A percentile compares a stretch with the other conserved stretches of the same genome.
Conservation (phyloP, 176 grass and related monocot genomes). For the Leersia perrieri region DNA sequence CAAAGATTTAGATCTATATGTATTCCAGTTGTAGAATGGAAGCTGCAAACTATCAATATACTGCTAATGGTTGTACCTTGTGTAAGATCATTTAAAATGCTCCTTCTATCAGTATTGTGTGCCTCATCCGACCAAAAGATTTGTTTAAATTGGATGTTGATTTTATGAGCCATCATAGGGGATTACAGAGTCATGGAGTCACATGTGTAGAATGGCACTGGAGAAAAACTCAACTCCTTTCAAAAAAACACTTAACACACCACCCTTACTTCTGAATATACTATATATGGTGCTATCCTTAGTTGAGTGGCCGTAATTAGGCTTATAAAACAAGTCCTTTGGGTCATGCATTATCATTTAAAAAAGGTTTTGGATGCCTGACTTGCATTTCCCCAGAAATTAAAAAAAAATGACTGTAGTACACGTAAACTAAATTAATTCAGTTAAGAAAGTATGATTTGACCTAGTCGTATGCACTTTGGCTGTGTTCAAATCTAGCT, state of each 20-base stretch:
- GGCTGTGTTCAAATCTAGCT: background rate
- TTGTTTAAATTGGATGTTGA: background rate
- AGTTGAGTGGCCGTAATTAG: background rate
- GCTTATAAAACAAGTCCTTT: background rate
- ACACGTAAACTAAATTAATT: background rate
- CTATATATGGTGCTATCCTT: background rate
- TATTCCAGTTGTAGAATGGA: background rate
- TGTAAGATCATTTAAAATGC: constrained; percentile 7
- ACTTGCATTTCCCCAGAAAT: background rate
- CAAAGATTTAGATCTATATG: background rate
- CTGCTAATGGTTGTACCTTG: background rate
- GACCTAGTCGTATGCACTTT: background rate
- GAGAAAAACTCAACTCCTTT: background rate
- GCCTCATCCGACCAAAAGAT: background rate
- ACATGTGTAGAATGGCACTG: background rate
- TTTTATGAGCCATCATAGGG: background rate
- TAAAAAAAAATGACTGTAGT: background rate
- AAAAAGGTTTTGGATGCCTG: background rate
- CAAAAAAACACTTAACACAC: background rate
- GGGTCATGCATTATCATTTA: background rate
- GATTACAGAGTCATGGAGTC: background rate
- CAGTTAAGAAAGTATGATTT: background rate
- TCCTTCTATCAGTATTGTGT: background rate
- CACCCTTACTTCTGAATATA: background rate
- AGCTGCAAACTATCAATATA: background rate